These are phyloP conservation scores for Boletus hoseneyae DNA, from an alignment of 1,284 basidiomycete species.

Conservation along the genomic window DNA sequence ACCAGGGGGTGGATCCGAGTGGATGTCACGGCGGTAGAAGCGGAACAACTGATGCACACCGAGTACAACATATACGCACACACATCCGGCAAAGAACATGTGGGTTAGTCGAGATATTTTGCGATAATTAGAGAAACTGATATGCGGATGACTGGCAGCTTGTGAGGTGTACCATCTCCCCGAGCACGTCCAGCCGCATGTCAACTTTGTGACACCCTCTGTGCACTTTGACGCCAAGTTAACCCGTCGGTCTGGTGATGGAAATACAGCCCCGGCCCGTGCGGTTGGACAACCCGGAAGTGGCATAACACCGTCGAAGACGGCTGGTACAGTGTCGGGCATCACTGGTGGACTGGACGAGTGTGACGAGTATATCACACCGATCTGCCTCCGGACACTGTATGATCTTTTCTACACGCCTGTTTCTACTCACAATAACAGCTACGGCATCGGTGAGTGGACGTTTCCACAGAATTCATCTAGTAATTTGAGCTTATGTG, in stretches of 20 bases:
- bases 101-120: too few relatives aligned
- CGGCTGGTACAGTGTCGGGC: conserved; percentile 27
- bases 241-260: conserved; percentile 1
- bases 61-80: conserved; percentile 44
- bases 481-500: neutral
- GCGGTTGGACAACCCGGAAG: conserved; percentile 31
- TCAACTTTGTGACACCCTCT: conserved; percentile 44
- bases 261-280: neutral
- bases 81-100: conserved; percentile 29
- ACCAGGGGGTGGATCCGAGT: conserved; percentile 41
- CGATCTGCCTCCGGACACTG: conserved; percentile 42
- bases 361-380: conserved; percentile 44
- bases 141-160: conserved; percentile 18
- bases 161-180: conserved; percentile 44
- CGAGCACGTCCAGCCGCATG: conserved; percentile 38
- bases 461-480: neutral
- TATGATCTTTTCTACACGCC: conserved; percentile 46
- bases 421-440: conserved; percentile 39
- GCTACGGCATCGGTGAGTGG: conserved; percentile 45
- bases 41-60: conserved; percentile 39
- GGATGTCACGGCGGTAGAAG: conserved; percentile 37
- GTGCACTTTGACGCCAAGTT: conserved; percentile 37
- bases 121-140: conserved; percentile 24
- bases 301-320: conserved; percentile 33
- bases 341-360: conserved; percentile 20